These are phyloP conservation scores for Pestalotiopsis sp. DNA, from an alignment of 2,329 filamentous ascomycete genomes.

Conservation along the genomic window DNA sequence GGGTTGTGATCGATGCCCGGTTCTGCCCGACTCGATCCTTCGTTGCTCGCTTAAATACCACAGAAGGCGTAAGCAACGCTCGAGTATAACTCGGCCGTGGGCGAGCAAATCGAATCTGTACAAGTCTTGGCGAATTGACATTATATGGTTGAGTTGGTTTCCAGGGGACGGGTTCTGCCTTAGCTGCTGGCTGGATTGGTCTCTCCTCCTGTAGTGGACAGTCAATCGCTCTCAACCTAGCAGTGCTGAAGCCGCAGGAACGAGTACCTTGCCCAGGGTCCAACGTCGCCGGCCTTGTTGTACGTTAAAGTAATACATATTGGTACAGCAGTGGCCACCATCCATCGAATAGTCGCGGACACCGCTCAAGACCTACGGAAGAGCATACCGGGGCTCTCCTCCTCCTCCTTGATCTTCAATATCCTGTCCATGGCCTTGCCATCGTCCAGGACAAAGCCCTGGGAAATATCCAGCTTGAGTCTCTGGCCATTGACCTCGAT, in stretches of 20 bases:
- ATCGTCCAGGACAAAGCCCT: slow-evolving; percentile 60
- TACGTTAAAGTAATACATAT: not conserved
- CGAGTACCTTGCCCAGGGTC: not conserved
- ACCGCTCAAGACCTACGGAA: not conserved
- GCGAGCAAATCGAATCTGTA: not conserved
- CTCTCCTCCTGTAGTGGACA: no score
- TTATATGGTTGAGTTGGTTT: no score
- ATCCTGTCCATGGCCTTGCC: slow-evolving; percentile 61
- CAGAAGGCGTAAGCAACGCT: not conserved
- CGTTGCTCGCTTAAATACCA: not conserved
- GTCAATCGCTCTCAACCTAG: no score
- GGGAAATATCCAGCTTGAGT: slow-evolving; percentile 61
- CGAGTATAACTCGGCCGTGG: slow-evolving; percentile 9
- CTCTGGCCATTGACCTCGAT: slow-evolving; percentile 47
- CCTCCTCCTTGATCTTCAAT: slow-evolving; percentile 37
- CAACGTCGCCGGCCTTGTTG: not conserved
- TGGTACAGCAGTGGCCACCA: not conserved
- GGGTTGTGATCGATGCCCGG: not conserved
- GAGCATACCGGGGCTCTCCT: slow-evolving; percentile 3
- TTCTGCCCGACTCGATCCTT: not conserved
- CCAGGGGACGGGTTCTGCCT: no score
- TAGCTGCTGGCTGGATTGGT: no score
- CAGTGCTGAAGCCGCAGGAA: no score
- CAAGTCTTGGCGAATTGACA: no score
- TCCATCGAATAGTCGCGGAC: not conserved